Base-by-base conservation (phyloP, 805 yeast genomes). In the Maudiozyma serrabonitensis region DNA sequence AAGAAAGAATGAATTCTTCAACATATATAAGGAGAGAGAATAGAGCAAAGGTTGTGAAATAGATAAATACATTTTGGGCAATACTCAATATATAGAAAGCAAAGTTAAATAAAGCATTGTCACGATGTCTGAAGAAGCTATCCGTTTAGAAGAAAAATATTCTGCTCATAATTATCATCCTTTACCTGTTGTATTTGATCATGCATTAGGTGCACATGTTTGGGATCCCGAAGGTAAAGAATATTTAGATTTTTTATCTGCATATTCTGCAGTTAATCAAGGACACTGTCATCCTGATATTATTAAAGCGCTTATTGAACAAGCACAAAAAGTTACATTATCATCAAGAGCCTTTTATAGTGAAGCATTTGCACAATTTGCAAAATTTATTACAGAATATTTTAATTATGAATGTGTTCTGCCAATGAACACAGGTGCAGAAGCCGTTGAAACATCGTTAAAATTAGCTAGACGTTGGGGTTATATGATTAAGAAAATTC, bases 341-440 rank as follows among this genome's bases (percentile, higher is more conserved):
- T 84, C 91, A 49, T 88, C 96, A 23, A 77, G 98, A 66, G 97
- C 97, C 4, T 91, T 91, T 67, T 86, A 95, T 23, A 85, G 86
- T 48, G 95, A 90, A 66, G 82, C 82, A 11, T 89, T 89, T 64
- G 95, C 96, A 42, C 75, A 76, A 34, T 91, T 80, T 64, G 93
- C 96, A 56, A 87, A 89, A 67, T 91, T 78, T 63, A 75, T 88
- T 52, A 88, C 96, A 48, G 93, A 89, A 65, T 90, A 72, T 65
- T 91, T 91, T 73, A 78, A 82, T 64, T 91, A 87, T 70, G 98
- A 91, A 62, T 82, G 81, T 84, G 91, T 91, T 11, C 74, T 91
- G 65, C 98, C 98, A 56, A 91, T 90, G 97, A 91, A 91, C 74
- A 91, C 98, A 13, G 98, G 98, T 66, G 97, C 97, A 39, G 98